These are phyloP conservation scores for Evernia prunastri DNA, from an alignment of 495 filamentous ascomycete species.

Conservation along the genomic window DNA sequence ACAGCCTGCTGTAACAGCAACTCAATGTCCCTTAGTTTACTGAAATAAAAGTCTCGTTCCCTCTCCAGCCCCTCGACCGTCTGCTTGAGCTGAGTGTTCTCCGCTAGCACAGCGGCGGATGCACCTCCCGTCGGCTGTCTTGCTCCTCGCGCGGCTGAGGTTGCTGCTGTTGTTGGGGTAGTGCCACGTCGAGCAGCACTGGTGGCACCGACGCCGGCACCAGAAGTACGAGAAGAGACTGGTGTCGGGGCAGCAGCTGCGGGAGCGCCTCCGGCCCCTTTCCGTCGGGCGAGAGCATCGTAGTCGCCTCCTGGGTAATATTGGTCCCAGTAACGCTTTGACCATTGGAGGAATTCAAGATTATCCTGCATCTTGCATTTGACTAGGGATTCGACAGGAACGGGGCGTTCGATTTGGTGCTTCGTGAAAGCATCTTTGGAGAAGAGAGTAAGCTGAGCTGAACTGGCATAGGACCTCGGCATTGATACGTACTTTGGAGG, in stretches of 20 bases:
- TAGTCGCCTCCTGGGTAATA: slow-evolving; percentile 96
- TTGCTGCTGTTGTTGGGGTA: slow-evolving; percentile 62
- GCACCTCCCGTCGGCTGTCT: slow-evolving; percentile 45
- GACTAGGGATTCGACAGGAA: slow-evolving; percentile 79
- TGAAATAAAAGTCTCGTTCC: slow-evolving; percentile 98
- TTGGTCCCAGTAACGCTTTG: slow-evolving; percentile 94
- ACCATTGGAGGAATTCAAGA: slow-evolving; percentile 97
- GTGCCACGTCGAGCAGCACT: slow-evolving; percentile 60
- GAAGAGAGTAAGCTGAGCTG: slow-evolving; percentile 15
- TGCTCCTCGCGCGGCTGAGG: slow-evolving; percentile 39
- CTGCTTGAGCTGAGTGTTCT: slow-evolving; percentile 79
- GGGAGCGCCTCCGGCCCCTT: slow-evolving; percentile 61
- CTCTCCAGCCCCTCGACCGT: slow-evolving; percentile 80
- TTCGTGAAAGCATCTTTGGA: slow-evolving; percentile 70
- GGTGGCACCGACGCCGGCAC: slow-evolving; percentile 41
- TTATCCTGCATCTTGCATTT: slow-evolving; percentile 99
- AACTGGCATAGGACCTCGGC: slow-evolving; percentile 1
- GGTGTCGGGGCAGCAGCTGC: slow-evolving; percentile 37
- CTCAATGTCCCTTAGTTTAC: slow-evolving; percentile 95
- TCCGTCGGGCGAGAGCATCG: slow-evolving; percentile 78
- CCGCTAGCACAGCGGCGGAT: slow-evolving; percentile 63
- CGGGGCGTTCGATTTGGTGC: slow-evolving; percentile 76
- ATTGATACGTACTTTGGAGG: slow-evolving; percentile 68
- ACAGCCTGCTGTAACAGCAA: slow-evolving; percentile 84
- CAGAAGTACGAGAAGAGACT: slow-evolving; percentile 39